Evolutionary conservation across 2,329 filamentous ascomycete genomes (phyloP), one percentile per base, ranked within the genome.

Genomic region (Aspergillus brasiliensis): DNA sequence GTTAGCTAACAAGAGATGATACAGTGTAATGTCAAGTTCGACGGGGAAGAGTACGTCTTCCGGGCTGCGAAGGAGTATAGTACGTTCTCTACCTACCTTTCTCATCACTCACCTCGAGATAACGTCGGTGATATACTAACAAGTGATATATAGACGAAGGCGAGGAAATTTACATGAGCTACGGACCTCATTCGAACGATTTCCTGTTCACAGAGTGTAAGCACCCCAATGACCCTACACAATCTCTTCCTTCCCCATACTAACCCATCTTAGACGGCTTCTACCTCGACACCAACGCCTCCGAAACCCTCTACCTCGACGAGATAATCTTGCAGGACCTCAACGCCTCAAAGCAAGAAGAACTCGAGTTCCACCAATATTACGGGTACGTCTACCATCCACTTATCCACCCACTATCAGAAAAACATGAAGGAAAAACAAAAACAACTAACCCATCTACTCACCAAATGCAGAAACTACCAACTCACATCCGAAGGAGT

Each of bases 151-250:
- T 58, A 77, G 75, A 73, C 15, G 59, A 67, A 51, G 77, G 77
- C 13, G 77, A 80, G 51, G 77, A 80, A 57, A 71, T 80, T 21
- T 80, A 72, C 57, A 77, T 79, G 67, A 79, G 75, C 23, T 80
- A 80, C 47, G 78, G 78, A 5, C 68, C 71, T 55, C 78, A 80
- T 65, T 69, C 76, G 1, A 80, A 77, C 61, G 78, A 80, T 62
- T 75, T 78, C 44, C 73, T 80, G 10, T 65, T 78, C 28, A 68
- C 73, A 27, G 78, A 80, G 70, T 80, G 78, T 80, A 62, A 67
- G 74, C 31, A n/a, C 31, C 31, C 11, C 11, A 34, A 13, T 10
- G 19, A 15, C 13, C 15, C 13, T 25, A 19, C 19, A 8, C 21
- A 49, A n/a, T n/a, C n/a, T 11, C 28, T 10, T 11, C 10, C 1